Evolutionary conservation across 1,284 basidiomycete species (phyloP).

Genomic region (Cutaneotrichosporon mucoides): DNA sequence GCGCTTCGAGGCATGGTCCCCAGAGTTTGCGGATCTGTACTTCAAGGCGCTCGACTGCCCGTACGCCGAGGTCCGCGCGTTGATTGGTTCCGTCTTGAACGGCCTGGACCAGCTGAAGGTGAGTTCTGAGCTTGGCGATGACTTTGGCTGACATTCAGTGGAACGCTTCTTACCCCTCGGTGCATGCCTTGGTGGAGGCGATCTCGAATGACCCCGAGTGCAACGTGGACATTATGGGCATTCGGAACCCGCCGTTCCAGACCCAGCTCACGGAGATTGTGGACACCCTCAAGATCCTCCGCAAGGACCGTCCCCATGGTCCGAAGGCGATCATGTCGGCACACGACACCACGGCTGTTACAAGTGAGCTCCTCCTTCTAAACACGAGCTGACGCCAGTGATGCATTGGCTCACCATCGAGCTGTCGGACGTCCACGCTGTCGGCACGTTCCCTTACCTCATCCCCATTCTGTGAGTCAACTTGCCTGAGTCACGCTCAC

Average conservation of each 20-base stretch:
- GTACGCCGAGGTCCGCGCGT: slow-evolving; percentile 75
- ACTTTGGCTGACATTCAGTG: slow-evolving; percentile 29
- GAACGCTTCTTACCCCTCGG: slow-evolving; percentile 68
- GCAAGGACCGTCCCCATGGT: slow-evolving; percentile 71
- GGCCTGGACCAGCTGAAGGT: slow-evolving; percentile 62
- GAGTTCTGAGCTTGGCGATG: too few species aligned
- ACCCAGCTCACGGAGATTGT: slow-evolving; percentile 58
- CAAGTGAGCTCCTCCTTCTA: slow-evolving; percentile 25
- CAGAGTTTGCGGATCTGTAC: slow-evolving; percentile 65
- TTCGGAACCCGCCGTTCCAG: slow-evolving; percentile 60
- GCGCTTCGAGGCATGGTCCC: slow-evolving; percentile 67
- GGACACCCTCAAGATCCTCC: slow-evolving; percentile 61
- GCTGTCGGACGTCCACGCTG: slow-evolving; percentile 68
- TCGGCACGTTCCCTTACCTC: slow-evolving; percentile 69
- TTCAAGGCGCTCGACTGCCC: slow-evolving; percentile 72
- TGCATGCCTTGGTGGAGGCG: slow-evolving; percentile 61
- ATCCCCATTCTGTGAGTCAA: slow-evolving; percentile 66
- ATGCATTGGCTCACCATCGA: slow-evolving; percentile 72
- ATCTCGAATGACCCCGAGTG: slow-evolving; percentile 56
- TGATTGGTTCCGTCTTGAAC: slow-evolving; percentile 66
- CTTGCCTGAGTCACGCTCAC: neutral
- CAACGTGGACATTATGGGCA: slow-evolving; percentile 67
- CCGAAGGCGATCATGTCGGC: slow-evolving; percentile 76
- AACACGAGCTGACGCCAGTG: slow-evolving; percentile 36
- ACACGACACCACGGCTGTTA: slow-evolving; percentile 78